These are phyloP conservation scores for Ascosphaera apis DNA, from an alignment of 2,329 filamentous ascomycete species.

Conservation along the genomic window DNA sequence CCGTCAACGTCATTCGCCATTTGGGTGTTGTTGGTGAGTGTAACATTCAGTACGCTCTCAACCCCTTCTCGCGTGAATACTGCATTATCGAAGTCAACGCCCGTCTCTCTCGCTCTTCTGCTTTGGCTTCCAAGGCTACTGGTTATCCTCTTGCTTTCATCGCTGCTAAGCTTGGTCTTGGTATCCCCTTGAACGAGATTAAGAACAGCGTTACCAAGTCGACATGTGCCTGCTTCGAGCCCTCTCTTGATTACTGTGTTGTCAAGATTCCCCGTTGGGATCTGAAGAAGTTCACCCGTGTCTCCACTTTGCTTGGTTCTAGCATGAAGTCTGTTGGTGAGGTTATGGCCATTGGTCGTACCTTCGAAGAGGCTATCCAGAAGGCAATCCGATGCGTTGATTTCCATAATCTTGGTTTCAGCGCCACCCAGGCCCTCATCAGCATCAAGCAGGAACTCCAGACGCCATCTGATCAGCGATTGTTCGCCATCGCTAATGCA, in stretches of 20 bases:
- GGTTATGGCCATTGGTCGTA: slow-evolving; percentile 93
- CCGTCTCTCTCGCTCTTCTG: slow-evolving; percentile 74
- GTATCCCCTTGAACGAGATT: slow-evolving; percentile 89
- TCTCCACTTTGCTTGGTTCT: slow-evolving; percentile 84
- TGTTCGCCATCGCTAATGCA: slow-evolving; percentile 93
- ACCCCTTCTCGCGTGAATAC: slow-evolving; percentile 87
- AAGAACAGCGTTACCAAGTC: slow-evolving; percentile 88
- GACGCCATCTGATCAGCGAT: slow-evolving; percentile 87
- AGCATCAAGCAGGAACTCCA: slow-evolving; percentile 89
- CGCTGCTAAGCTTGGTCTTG: slow-evolving; percentile 84
- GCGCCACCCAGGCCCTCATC: slow-evolving; percentile 78
- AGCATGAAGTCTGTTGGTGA: slow-evolving; percentile 99
- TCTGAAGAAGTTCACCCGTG: slow-evolving; percentile 93
- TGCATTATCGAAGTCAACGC: slow-evolving; percentile 99
- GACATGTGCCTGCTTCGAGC: slow-evolving; percentile 95
- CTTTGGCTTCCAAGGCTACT: slow-evolving; percentile 87
- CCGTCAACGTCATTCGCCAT: slow-evolving; percentile 91
- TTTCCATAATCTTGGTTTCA: slow-evolving; percentile 86
- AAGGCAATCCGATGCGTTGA: slow-evolving; percentile 94
- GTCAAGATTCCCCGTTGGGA: slow-evolving; percentile 99
- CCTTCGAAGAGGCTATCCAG: slow-evolving; percentile 94
- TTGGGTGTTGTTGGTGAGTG: slow-evolving; percentile 95
- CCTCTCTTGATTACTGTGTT: slow-evolving; percentile 90
- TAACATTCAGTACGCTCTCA: slow-evolving; percentile 95
- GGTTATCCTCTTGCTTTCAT: slow-evolving; percentile 93